These are phyloP conservation scores for Monocercomonoides exilis DNA, from an alignment of 78 protist genomes.

Conservation along the genomic window DNA sequence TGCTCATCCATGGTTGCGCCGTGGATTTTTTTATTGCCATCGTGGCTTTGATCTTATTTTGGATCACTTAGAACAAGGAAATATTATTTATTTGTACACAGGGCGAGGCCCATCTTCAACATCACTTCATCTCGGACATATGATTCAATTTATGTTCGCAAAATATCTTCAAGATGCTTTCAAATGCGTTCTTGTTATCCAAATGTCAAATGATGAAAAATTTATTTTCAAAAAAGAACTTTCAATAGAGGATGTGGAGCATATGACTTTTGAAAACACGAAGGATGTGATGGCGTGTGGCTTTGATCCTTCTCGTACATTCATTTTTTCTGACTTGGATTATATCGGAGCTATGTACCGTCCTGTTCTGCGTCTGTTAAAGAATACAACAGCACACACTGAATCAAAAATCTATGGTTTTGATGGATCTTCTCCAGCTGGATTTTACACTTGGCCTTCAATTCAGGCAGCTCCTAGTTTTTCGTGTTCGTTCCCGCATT, in stretches of 20 bases:
- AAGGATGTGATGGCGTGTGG: conserved; percentile 97
- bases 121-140: conserved; percentile 92
- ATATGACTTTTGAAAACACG: conserved; percentile 69
- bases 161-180: conserved; percentile 89
- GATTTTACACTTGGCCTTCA: neutral
- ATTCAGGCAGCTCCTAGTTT: conserved; percentile 86
- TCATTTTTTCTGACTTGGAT: conserved; percentile 89
- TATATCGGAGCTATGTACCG: conserved; percentile 57
- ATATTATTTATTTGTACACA: conserved; percentile 93
- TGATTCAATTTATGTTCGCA: conserved; percentile 89
- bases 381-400: conserved; percentile 3
- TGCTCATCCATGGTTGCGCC: conserved; percentile 19
- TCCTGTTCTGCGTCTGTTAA: neutral
- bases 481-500: conserved; percentile 84
- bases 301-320: conserved; percentile 86
- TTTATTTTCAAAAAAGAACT: conserved; percentile 67
- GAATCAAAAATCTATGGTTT: conserved; percentile 16
- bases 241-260: conserved; percentile 54
- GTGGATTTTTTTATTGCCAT: conserved; percentile 35
- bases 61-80: conserved; percentile 57
- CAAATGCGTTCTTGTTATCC: conserved; percentile 91
- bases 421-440: neutral
- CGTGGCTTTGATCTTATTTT: neutral
- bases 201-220: conserved; percentile 99
- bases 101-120: conserved; percentile 97